Evolutionary conservation across 192 early-diverging fungal genomes (phyloP), one percentile per base, ranked within the genome.

Genomic region (Rhizoclosmatium globosum): DNA sequence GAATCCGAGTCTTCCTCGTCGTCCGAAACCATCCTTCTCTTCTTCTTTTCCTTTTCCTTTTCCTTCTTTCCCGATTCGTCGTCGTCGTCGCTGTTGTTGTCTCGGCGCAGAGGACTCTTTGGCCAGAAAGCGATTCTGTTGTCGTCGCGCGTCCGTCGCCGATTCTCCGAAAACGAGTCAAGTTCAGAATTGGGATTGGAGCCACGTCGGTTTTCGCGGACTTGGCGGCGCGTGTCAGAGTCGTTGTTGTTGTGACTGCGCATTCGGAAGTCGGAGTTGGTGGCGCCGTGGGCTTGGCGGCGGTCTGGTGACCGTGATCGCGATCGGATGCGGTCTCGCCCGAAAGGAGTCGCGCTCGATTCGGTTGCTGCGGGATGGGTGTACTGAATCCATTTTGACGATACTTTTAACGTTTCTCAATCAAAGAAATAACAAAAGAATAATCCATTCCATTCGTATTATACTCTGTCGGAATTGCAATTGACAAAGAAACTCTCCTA

Each of bases 311-410:
- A 23, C 7, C 21, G 43, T 46, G 2, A 23, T 71, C 69, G 23
- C 69, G 11, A 11, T 39, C 11, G 42, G 4, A 21, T 9, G 60
- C 21, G 21, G 60, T 23, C 21, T 7, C 60, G 60, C 11, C 60
- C 21, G 60, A 39, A 39, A 62, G 21, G n/a, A 38, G 21, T 44
- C 50, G 46, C 38, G 17, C 47, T 9, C 39, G 50, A 71, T 53
- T 45, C 46, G 69, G 47, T 71, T 71, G 2, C 19, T 23, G 46
- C 69, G 69, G 7, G 69, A 71, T 4, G 69, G 69, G 69, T 71
- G 48, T 3, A 71, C 69, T 6, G 46, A 56, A 15, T 47, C 46
- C 69, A 71, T 71, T 71, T 46, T 31, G 31, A 31, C 31, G 31
- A 31, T 31, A 31, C 31, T 31, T 31, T 31, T 31, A 31, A 31